Evolutionary conservation across 2,329 filamentous ascomycete species (phyloP).

Genomic region (Cladobotryum protrusum): DNA sequence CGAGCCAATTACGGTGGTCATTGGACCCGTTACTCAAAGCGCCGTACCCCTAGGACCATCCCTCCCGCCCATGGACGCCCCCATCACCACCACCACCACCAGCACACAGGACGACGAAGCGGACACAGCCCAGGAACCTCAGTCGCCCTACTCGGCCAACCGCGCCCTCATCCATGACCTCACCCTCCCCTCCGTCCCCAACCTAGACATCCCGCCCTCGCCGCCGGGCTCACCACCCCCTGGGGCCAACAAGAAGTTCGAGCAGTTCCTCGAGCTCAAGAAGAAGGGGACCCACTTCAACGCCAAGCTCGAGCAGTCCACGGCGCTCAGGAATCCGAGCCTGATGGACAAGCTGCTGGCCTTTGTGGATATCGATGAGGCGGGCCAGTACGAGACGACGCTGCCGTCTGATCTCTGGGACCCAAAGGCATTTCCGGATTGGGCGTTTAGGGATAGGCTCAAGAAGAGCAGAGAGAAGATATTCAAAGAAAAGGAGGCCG

Average conservation of each 20-base stretch:
- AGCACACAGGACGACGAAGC: not conserved
- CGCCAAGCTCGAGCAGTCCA: conserved; percentile 59
- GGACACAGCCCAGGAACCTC: not conserved
- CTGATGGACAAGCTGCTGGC: conserved; percentile 66
- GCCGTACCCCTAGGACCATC: conserved; percentile 33
- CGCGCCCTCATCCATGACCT: conserved; percentile 62
- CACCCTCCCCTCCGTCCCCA: conserved; percentile 65
- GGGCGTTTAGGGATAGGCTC: conserved; percentile 47
- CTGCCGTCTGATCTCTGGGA: conserved; percentile 52
- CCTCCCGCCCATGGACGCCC: conserved; percentile 26
- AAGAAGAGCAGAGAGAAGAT: conserved; percentile 42
- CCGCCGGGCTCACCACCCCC: conserved; percentile 56
- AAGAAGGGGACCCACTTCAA: conserved; percentile 74
- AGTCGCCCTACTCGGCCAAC: conserved; percentile 48
- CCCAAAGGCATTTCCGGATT: conserved; percentile 47
- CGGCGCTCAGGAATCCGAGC: conserved; percentile 64
- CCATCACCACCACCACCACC: conserved; percentile 9
- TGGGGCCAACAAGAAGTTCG: conserved; percentile 58
- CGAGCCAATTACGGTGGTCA: conserved; percentile 12
- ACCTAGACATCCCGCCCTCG: conserved; percentile 68
- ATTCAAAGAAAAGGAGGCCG: conserved; percentile 39
- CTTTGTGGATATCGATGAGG: conserved; percentile 49
- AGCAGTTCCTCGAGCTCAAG: conserved; percentile 71
- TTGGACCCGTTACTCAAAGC: conserved; percentile 26
- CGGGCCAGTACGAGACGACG: conserved; percentile 61